These are phyloP conservation scores for Termitomyces sp. DNA, from an alignment of 768 basidiomycete species.

Conservation along the genomic window DNA sequence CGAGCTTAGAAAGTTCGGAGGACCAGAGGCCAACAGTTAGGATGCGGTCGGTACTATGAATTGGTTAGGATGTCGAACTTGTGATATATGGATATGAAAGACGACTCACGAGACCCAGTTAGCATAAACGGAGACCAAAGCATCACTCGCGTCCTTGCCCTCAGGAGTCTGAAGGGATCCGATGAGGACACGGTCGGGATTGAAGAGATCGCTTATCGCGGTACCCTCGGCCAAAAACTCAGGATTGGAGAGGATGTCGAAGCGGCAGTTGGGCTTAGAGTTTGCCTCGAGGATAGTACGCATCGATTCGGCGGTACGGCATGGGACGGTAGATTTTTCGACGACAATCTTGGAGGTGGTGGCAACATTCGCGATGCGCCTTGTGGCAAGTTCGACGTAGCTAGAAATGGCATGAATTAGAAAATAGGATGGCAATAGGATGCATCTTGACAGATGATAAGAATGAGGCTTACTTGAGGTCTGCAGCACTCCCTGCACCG, in stretches of 20 bases:
- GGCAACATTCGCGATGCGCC: slow-evolving; percentile 91
- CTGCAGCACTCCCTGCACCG: slow-evolving; percentile 96
- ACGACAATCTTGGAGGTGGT: slow-evolving; percentile 95
- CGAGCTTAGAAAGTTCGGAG: slow-evolving; percentile 96
- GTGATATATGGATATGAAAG: background rate
- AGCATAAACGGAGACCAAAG: slow-evolving; percentile 78
- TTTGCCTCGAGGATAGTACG: slow-evolving; percentile 98
- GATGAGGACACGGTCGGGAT: slow-evolving; percentile 94
- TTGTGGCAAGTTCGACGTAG: slow-evolving; percentile 96
- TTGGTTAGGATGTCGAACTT: background rate
- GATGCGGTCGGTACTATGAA: slow-evolving; percentile 60
- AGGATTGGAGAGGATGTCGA: slow-evolving; percentile 99
- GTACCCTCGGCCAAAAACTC: slow-evolving; percentile 99
- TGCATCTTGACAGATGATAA: background rate
- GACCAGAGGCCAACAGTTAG: slow-evolving; percentile 97
- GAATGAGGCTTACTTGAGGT: slow-evolving; percentile 70
- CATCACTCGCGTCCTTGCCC: slow-evolving; percentile 74
- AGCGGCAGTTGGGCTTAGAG: slow-evolving; percentile 84
- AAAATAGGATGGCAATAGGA: background rate
- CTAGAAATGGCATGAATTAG: slow-evolving; percentile 34
- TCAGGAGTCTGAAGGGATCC: slow-evolving; percentile 90
- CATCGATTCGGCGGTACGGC: slow-evolving; percentile 98
- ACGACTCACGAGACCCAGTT: slow-evolving; percentile 91
- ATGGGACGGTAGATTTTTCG: slow-evolving; percentile 98
- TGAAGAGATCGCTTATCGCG: slow-evolving; percentile 84